These are phyloP conservation scores for Calycina herbarum DNA, from an alignment of 2,329 filamentous ascomycete genomes.

Conservation along the genomic window DNA sequence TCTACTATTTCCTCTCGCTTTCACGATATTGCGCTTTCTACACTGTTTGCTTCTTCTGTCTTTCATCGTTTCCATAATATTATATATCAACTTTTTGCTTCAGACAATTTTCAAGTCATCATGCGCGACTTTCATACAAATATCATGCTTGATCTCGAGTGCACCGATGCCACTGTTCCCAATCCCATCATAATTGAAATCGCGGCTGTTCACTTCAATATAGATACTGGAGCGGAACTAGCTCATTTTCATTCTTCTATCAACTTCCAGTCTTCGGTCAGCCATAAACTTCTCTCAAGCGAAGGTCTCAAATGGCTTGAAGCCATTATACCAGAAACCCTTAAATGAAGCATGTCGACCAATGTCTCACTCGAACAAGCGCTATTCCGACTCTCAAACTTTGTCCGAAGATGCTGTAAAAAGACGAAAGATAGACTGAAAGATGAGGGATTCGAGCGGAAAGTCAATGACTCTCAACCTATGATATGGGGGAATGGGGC, in stretches of 20 bases:
- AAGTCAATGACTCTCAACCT: constrained; percentile 12
- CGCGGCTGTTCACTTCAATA: constrained; percentile 24
- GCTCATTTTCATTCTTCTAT: constrained; percentile 16
- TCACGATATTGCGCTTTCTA: not conserved
- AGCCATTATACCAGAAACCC: constrained; percentile 18
- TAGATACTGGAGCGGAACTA: constrained; percentile 22
- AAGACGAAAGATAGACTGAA: constrained; percentile 12
- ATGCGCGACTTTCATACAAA: constrained; percentile 22
- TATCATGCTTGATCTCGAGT: constrained; percentile 29
- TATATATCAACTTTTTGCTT: not conserved
- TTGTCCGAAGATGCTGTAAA: constrained; percentile 8
- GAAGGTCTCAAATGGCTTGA: constrained; percentile 15
- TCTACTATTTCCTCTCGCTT: too few species aligned
- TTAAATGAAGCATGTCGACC: constrained; percentile 17
- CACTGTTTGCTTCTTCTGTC: not conserved
- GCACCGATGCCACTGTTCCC: constrained; percentile 6
- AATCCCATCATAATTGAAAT: constrained; percentile 25
- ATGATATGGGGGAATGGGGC: constrained; percentile 27
- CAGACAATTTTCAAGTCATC: constrained; percentile 1
- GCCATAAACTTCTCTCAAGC: constrained; percentile 8
- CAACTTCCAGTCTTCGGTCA: constrained; percentile 19
- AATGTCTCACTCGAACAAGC: constrained; percentile 13
- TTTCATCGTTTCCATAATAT: not conserved
- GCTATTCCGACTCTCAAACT: constrained; percentile 17
- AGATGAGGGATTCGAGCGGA: not conserved